Percentiles rank a stretch among this genome's conserved stretches.
These are phyloP conservation scores for Pichia sp. DNA, from an alignment of 1,139 yeast species.

Conservation along the genomic window DNA sequence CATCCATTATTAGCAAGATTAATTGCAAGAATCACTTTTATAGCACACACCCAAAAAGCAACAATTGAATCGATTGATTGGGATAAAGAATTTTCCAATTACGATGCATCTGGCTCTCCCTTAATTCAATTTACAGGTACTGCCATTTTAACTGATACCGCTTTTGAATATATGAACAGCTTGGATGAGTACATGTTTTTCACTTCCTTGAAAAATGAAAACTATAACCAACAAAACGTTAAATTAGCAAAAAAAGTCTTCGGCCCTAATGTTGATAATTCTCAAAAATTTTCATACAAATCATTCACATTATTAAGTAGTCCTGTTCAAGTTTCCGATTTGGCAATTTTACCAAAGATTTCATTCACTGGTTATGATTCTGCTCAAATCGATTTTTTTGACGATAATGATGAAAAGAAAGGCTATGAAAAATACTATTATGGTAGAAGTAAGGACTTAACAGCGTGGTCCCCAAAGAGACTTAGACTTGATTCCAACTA, in stretches of 20 bases:
- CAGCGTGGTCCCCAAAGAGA: slow-evolving; percentile 23
- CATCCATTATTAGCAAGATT: slow-evolving; percentile 28
- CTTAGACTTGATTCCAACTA: slow-evolving; percentile 17
- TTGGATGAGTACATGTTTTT: slow-evolving; percentile 52
- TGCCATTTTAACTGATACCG: slow-evolving; percentile 68
- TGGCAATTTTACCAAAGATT: slow-evolving; percentile 45
- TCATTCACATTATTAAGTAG: slow-evolving; percentile 61
- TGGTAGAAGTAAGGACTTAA: slow-evolving; percentile 24
- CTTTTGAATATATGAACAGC: slow-evolving; percentile 59
- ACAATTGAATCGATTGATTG: slow-evolving; percentile 35
- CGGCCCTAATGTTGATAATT: slow-evolving; percentile 21
- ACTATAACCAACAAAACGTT: slow-evolving; percentile 28
- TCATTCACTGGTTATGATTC: slow-evolving; percentile 23
- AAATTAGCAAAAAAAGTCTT: slow-evolving; percentile 15
- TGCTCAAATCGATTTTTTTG: slow-evolving; percentile 20
- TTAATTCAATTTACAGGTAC: slow-evolving; percentile 72
- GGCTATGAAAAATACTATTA: slow-evolving; percentile 23
- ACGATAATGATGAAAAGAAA: slow-evolving; percentile 23
- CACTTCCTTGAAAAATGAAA: slow-evolving; percentile 51
- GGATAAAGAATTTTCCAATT: slow-evolving; percentile 47
- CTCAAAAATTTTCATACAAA: slow-evolving; percentile 38
- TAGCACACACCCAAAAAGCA: slow-evolving; percentile 25
- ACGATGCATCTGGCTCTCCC: slow-evolving; percentile 43
- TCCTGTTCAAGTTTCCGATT: slow-evolving; percentile 70
- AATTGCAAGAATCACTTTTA: slow-evolving; percentile 26